These are phyloP conservation scores for Salisapilia sapeloensis DNA, from an alignment of 352 stramenopile species.

Conservation along the genomic window DNA sequence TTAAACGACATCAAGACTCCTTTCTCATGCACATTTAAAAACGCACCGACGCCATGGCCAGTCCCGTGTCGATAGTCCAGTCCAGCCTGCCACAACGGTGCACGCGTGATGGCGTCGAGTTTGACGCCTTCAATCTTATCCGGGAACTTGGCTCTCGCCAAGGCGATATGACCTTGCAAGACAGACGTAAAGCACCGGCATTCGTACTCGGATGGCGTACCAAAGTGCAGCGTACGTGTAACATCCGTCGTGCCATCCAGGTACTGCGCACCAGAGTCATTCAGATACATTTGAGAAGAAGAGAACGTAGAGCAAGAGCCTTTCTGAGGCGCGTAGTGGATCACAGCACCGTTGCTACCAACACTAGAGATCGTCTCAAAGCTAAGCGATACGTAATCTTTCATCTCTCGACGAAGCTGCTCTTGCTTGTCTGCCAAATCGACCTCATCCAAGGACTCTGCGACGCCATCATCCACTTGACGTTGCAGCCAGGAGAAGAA, in stretches of 20 bases:
- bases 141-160: conserved; percentile 78
- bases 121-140: conserved; percentile 89
- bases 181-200: conserved; percentile 94
- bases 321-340: conserved; percentile 85
- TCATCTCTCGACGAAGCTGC: conserved; percentile 63
- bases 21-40: conserved; percentile 96
- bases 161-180: conserved; percentile 93
- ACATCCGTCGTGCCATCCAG: conserved; percentile 97
- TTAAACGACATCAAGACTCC: conserved; percentile 73
- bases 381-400: conserved; percentile 83
- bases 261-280: conserved; percentile 99
- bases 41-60: conserved; percentile 93
- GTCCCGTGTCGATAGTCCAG: conserved; percentile 97
- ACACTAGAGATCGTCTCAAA: conserved; percentile 98
- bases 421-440: conserved; percentile 87
- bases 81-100: conserved; percentile 87
- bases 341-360: conserved; percentile 93
- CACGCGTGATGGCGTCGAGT: conserved; percentile 93
- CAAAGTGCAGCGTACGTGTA: conserved; percentile 97
- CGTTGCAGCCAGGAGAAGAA: conserved; percentile 90
- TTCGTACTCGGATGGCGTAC: conserved; percentile 82
- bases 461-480: conserved; percentile 26
- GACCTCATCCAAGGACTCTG: conserved; percentile 53
- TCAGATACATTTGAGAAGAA: conserved; percentile 90
- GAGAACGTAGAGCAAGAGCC: conserved; percentile 77